Base-by-base conservation (phyloP, 2,329 filamentous ascomycete genomes). In the Pseudopyricularia cyperi region DNA sequence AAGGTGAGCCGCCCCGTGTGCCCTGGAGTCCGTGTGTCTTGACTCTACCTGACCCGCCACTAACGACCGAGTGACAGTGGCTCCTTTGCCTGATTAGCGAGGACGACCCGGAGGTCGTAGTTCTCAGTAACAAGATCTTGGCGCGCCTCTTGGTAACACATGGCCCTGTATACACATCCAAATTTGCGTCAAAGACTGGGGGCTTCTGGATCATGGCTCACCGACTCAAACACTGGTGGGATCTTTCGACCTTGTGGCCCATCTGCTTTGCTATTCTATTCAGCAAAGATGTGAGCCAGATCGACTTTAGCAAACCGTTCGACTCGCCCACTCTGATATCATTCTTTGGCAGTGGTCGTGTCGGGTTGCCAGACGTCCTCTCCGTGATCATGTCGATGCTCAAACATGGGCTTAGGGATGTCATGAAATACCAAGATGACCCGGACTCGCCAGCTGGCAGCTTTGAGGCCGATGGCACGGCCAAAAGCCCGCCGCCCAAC, bases 261-360 rank as follows among this genome's bases (percentile, higher is more conserved):
- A 83, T 93, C 44, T 89, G 87, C 62, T 87, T 98, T 66, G 83
- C 87, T 51, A 85, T 97, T 22, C 68, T 98, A 2, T 95, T 98
- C 61, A 89, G 87, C 1, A 76, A 82, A 42, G 89, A 96, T 61
- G 79, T 94, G 46, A 82, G 82, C 2, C 79, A 79, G 48, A 77
- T 90, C 58, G 79, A 90, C 60, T 79, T 89, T 58, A 80, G 87
- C 50, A 76, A 79, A 57, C 75, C 82, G 26, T 85, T 95, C 59
- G 85, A 91, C 57, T 75, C 87, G 17, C 83, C 80, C 57, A 84
- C 77, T 54, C 74, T 98, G 1, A 67, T 89, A 4, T 81, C 89
- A 46, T 74, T 83, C 1, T 94, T 97, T 61, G 79, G 77, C 47
- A 79, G 75, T 52, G 72, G 78, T 52, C 81, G 77, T 42, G 78